Evolutionary conservation across 345 rosid species (phyloP).

Genomic region (Heritiera fomes): DNA sequence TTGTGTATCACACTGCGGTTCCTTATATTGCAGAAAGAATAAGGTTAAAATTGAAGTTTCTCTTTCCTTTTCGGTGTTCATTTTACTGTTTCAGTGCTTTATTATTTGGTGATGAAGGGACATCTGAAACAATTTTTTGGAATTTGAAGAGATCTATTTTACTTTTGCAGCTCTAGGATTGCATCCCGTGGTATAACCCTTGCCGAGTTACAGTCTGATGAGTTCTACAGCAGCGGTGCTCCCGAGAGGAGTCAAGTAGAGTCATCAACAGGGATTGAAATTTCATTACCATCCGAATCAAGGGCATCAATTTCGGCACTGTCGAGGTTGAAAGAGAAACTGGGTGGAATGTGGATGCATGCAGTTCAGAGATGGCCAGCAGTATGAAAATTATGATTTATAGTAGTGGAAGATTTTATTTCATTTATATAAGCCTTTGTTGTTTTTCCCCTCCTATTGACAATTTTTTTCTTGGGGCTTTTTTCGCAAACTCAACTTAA

Average conservation of each 20-base stretch:
- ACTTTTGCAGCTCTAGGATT: conserved; percentile 17
- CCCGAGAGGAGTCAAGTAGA: conserved; percentile 37
- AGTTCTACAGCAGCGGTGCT: conserved; percentile 30
- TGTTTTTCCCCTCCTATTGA: background rate
- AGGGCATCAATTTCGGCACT: conserved; percentile 46
- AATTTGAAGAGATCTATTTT: background rate
- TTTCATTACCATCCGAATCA: conserved; percentile 42
- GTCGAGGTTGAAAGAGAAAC: conserved; percentile 54
- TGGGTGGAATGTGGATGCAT: conserved; percentile 48
- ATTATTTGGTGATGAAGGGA: background rate
- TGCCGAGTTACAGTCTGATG: conserved; percentile 57
- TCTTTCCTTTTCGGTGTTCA: background rate
- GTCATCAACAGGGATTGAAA: conserved; percentile 33
- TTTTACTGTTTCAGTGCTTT: background rate
- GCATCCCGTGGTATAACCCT: conserved; percentile 33
- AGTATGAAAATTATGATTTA: conserved; percentile 39
- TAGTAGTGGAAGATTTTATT: background rate
- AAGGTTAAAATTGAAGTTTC: conserved; percentile 41
- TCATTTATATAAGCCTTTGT: background rate
- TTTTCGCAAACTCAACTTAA: background rate
- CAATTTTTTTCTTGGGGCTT: background rate
- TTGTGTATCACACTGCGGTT: conserved; percentile 70
- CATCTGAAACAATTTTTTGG: background rate
- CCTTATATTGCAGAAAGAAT: conserved; percentile 89
- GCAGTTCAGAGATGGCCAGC: conserved; percentile 74